Base-by-base conservation (phyloP, 371 early-diverging fungal species). In the Rhizomucor miehei region DNA sequence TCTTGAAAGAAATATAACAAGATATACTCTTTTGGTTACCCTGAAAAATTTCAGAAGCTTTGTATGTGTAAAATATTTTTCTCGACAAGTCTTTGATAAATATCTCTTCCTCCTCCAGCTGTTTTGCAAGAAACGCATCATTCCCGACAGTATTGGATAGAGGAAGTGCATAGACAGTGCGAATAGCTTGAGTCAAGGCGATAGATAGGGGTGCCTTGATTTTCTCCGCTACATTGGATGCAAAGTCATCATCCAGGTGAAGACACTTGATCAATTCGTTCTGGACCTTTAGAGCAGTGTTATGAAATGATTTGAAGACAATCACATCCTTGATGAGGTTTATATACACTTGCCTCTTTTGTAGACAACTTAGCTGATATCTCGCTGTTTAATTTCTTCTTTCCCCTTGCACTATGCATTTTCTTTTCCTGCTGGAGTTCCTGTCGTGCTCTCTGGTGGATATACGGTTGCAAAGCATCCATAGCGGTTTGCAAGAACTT, bases 361-460 rank as follows among this genome's bases (percentile, higher is more conserved):
- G 8, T 29, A 3, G 29, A 3, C 29, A 29, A 29, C 8, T 29
- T 8, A 29, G n/a, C 41, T 24, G 24, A 55, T 48, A 24, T 47
- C 55, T 44, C 48, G 25, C 16, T 55, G 50, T 14, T 6, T 21
- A 45, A 25, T 12, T 44, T 51, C 39, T 57, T 60, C 44, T 56
- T 59, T 11, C 48, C 50, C 13, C 50, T 62, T 19, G 49, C 44
- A 29, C 63, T 63, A 39, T 63, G 63, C 20, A 37, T 10, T 23
- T 52, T 50, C 39, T 63, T 58, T n/a, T 54, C 50, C 19, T 54
- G 46, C 44, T 52, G 59, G 2, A 57, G 44, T 24, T 60, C 62
- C 11, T 48, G 35, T 1, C 43, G 48, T 0, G 62, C 66, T 21
- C 53, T 46, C 3, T 49, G 60, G 14, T 57, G 51, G 12, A 66